phyloP scores from a whole-genome alignment of 1,284 basidiomycete species.

The Cutaneotrichosporon sp. region DNA sequence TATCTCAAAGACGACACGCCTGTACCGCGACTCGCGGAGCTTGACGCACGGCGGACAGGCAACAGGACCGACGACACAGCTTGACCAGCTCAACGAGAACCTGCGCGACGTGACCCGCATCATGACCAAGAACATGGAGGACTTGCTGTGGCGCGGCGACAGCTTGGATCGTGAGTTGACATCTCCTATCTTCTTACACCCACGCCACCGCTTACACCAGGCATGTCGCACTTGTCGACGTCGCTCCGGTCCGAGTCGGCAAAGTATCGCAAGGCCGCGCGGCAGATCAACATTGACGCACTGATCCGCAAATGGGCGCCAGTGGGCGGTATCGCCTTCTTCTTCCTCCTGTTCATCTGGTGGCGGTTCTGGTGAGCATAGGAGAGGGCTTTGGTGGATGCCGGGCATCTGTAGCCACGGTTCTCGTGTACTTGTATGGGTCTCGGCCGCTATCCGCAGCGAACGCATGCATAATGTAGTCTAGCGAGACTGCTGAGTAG shows the following conservation, averaged over 20 bases:
- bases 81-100: conserved; percentile 92
- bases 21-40: conserved; percentile 91
- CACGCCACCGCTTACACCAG: conserved; percentile 53
- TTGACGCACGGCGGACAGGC: conserved; percentile 57
- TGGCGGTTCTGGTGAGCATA: conserved; percentile 69
- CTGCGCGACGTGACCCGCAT: conserved; percentile 96
- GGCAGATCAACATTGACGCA: conserved; percentile 90
- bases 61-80: conserved; percentile 52
- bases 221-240: conserved; percentile 96
- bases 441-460: neutral
- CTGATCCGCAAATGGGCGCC: conserved; percentile 96
- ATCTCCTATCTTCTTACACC: neutral
- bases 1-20: conserved; percentile 93
- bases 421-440: neutral
- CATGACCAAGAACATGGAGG: conserved; percentile 99
- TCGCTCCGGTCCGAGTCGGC: conserved; percentile 96
- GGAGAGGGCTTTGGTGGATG: neutral
- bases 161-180: conserved; percentile 32
- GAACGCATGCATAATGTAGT: conserved; percentile 7
- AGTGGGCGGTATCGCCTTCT: conserved; percentile 71
- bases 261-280: conserved; percentile 93
- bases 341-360: conserved; percentile 83
- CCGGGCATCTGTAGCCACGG: neutral
- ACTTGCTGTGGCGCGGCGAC: conserved; percentile 72
- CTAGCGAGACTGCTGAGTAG: neutral